phyloP scores from a whole-genome alignment of 2,329 filamentous ascomycete genomes.

The Colletotrichum sp. region DNA sequence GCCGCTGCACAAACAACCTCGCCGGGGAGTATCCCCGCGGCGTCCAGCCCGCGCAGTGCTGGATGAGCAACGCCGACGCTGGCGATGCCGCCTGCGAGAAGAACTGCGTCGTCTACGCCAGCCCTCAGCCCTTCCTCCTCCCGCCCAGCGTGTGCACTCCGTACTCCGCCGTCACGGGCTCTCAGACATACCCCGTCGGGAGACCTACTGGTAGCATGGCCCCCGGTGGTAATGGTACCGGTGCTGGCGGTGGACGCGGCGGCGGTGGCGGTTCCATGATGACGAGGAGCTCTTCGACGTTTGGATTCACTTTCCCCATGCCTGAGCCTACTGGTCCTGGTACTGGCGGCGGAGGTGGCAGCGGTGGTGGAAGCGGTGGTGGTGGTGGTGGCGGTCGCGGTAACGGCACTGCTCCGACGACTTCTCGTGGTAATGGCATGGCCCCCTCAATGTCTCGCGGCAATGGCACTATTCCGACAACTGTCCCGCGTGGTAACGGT shows the following conservation, averaged over 20 bases:
- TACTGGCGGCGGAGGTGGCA: neutral
- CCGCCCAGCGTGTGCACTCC: constrained; percentile 38
- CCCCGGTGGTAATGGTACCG: neutral
- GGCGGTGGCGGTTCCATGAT: neutral
- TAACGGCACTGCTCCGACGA: neutral
- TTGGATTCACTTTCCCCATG: neutral
- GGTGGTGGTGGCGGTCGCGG: neutral
- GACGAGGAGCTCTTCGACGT: neutral
- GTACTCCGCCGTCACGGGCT: constrained; percentile 15
- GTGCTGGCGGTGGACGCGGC: neutral
- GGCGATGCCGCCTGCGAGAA: constrained; percentile 55
- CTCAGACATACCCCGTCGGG: neutral
- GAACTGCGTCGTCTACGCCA: constrained; percentile 52
- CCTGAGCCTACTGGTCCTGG: neutral
- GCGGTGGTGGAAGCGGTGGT: neutral
- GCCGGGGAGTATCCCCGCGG: constrained; percentile 45
- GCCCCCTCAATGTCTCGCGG: neutral
- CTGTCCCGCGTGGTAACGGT: neutral
- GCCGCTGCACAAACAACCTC: constrained; percentile 50
- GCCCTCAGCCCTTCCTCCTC: constrained; percentile 39
- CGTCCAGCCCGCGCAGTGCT: constrained; percentile 41
- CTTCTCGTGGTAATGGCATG: neutral
- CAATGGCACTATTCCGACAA: neutral
- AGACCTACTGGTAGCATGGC: neutral
- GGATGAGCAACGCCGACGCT: constrained; percentile 37